These are phyloP conservation scores for Verticillium klebahnii DNA, from an alignment of 2,329 filamentous ascomycete species.

Conservation along the genomic window DNA sequence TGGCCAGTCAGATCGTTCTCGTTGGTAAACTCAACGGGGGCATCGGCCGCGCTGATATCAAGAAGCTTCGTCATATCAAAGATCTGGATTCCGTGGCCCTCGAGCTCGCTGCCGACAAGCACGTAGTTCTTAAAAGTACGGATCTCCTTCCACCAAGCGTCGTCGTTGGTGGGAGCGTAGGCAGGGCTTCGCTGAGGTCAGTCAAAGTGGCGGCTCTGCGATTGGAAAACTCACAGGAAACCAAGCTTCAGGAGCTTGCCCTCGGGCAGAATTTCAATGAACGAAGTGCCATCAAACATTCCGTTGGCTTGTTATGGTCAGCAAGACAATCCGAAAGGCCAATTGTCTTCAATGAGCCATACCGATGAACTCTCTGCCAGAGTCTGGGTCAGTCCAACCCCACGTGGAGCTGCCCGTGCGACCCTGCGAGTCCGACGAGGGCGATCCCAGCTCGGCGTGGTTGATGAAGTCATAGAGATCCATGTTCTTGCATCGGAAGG, in stretches of 20 bases:
- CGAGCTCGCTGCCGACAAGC: slow-evolving; percentile 31
- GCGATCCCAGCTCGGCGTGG: slow-evolving; percentile 45
- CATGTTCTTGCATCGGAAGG: slow-evolving; percentile 14
- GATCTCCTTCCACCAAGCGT: slow-evolving; percentile 27
- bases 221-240: slow-evolving; percentile 18
- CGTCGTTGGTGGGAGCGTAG: slow-evolving; percentile 8
- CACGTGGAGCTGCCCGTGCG: slow-evolving; percentile 25
- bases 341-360: neutral
- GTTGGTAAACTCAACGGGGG: slow-evolving; percentile 21
- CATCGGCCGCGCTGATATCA: slow-evolving; percentile 31
- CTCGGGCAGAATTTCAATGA: slow-evolving; percentile 35
- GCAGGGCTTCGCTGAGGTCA: slow-evolving; percentile 20
- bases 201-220: slow-evolving; percentile 3
- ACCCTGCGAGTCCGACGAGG: slow-evolving; percentile 10
- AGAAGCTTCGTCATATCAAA: slow-evolving; percentile 52
- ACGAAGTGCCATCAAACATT: slow-evolving; percentile 34
- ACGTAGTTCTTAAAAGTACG: slow-evolving; percentile 25
- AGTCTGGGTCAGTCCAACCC: slow-evolving; percentile 36
- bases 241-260: slow-evolving; percentile 39
- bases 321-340: neutral
- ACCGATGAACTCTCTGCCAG: slow-evolving; percentile 21
- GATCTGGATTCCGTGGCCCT: slow-evolving; percentile 53
- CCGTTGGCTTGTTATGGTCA: slow-evolving; percentile 13
- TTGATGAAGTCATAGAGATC: slow-evolving; percentile 47
- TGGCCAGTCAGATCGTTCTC: slow-evolving; percentile 24